A percentile compares a stretch with the other conserved stretches of the same genome.
These are phyloP conservation scores for Arthrinium phaeospermum DNA, from an alignment of 2,329 filamentous ascomycete genomes.

Conservation along the genomic window DNA sequence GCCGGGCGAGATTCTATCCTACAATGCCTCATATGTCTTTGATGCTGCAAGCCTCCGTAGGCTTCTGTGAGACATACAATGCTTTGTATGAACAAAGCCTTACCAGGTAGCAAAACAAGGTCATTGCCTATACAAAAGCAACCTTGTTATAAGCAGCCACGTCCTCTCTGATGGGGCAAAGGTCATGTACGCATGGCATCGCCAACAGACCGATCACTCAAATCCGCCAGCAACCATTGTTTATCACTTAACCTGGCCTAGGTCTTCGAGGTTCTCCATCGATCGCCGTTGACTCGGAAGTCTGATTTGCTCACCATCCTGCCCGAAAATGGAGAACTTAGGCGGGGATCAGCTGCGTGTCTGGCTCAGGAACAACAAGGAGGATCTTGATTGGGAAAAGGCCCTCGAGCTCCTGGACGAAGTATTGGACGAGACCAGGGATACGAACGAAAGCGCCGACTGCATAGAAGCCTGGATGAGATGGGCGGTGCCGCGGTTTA, in stretches of 20 bases:
- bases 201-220: neutral
- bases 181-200: neutral
- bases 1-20: neutral
- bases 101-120: neutral
- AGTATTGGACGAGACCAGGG: neutral
- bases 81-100: neutral
- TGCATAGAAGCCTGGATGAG: slow-evolving; percentile 14
- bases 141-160: neutral
- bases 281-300: neutral
- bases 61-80: neutral
- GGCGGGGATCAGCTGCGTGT: slow-evolving; percentile 1
- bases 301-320: neutral
- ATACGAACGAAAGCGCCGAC: neutral
- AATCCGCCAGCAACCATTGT: no score
- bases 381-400: neutral
- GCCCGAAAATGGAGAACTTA: neutral
- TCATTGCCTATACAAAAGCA: neutral
- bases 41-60: neutral
- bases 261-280: neutral
- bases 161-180: neutral
- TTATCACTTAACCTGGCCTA: neutral
- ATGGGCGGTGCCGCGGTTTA: neutral
- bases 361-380: neutral
- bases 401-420: neutral
- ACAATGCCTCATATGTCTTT: neutral